phyloP scores from a whole-genome alignment of 768 basidiomycete genomes.

The Leccinum sublutescens region DNA sequence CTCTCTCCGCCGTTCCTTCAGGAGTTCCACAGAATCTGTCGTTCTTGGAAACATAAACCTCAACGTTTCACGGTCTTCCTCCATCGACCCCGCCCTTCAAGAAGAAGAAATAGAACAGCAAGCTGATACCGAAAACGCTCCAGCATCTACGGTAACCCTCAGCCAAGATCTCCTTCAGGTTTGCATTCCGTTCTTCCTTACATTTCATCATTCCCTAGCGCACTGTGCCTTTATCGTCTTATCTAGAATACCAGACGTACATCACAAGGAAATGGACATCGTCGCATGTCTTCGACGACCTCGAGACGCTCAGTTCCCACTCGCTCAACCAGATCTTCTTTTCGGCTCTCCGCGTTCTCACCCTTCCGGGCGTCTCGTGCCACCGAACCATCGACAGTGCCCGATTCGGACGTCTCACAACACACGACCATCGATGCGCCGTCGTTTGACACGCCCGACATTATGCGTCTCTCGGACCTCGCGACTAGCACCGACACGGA shows the following conservation, averaged over 20 bases:
- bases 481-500: neutral
- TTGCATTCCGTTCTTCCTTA: neutral
- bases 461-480: constrained; percentile 20
- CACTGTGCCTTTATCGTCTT: neutral
- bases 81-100: constrained; percentile 11
- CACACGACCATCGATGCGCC: neutral
- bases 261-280: constrained; percentile 18
- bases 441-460: constrained; percentile 12
- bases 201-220: neutral
- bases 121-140: constrained; percentile 4
- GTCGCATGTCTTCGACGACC: constrained; percentile 22
- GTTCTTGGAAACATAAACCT: constrained; percentile 28
- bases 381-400: neutral
- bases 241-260: constrained; percentile 22
- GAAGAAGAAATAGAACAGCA: constrained; percentile 19
- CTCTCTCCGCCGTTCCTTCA: constrained; percentile 24
- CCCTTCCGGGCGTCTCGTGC: constrained; percentile 4
- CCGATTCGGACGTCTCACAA: neutral
- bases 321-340: constrained; percentile 14
- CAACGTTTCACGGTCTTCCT: constrained; percentile 25
- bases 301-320: constrained; percentile 17
- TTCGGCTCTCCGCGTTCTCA: constrained; percentile 26
- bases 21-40: constrained; percentile 21
- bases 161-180: constrained; percentile 34
- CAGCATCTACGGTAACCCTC: constrained; percentile 16